Evolutionary conservation across 2,329 filamentous ascomycete species (phyloP), one percentile per base, ranked within the genome.

Genomic region (Epichloe hybrida): DNA sequence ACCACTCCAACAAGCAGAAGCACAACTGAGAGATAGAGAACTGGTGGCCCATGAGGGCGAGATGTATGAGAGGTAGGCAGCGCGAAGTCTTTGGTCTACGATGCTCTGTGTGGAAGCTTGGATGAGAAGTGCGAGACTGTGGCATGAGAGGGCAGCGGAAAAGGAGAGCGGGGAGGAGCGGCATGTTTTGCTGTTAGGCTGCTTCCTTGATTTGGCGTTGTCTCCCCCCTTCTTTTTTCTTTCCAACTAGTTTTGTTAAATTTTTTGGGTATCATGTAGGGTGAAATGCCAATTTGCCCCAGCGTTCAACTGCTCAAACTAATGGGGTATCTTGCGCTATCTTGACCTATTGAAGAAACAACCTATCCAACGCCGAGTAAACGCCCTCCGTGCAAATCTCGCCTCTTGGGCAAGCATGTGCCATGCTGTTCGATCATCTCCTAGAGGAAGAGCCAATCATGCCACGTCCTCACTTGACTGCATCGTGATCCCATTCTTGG

Each of bases 401-500:
- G 40, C 31, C 21, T 21, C 27, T 4, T 17, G 27, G 15, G 7
- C 27, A 37, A 48, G 35, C 11, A 20, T 37, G 50, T 54, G 48
- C 39, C 6, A 17, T 15, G 5, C 4, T 20, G 13, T 41, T 31
- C 3, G 27, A 31, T 31, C 27, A 31, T 31, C 8, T 31, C 3
- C n/a, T 21, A 27, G 27, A 43, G 31, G 23, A 31, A 43, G 13
- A 43, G 12, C 5, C 27, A 31, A 17, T 55, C 48, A 56, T 40
- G 39, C 51, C 40, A 47, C 53, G 27, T 66, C 63, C 37, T 64
- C 61, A 54, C 71, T 74, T 2, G 70, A 69, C 60, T 79, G 77
- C 31, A 71, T 57, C 1, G 72, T 73, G 3, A 75, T 61, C 36
- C 70, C 75, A 23, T 66, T 67, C 41, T 68, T 70, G 34, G 61